Conservation (phyloP, 495 filamentous ascomycete genomes). For the Antarctomyces pellizariae region DNA sequence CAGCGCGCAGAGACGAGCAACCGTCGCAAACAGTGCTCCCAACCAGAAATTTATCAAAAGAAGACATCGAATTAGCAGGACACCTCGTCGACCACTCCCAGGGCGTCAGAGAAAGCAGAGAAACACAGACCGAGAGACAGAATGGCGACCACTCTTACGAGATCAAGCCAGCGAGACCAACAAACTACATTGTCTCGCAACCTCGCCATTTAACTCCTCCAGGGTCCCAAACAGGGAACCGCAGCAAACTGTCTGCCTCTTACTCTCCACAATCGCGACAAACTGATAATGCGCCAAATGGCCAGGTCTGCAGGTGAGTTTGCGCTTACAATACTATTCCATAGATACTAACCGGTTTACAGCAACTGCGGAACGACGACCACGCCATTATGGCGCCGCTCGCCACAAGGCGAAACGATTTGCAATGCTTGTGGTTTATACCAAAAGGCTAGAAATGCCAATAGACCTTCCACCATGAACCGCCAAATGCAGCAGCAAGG, state of each 20-base stretch:
- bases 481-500: too few species aligned
- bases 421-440: slow-evolving; percentile 98
- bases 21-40: slow-evolving; percentile 5
- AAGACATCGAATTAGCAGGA: slow-evolving; percentile 8
- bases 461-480: slow-evolving; percentile 74
- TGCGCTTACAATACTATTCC: neutral
- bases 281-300: slow-evolving; percentile 7
- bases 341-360: slow-evolving; percentile 4
- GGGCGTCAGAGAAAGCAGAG: slow-evolving; percentile 1
- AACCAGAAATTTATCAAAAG: slow-evolving; percentile 8
- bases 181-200: too few species aligned
- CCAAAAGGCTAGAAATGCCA: slow-evolving; percentile 73
- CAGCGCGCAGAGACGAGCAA: slow-evolving; percentile 7
- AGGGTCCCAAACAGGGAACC: too few species aligned
- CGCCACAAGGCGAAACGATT: slow-evolving; percentile 78
- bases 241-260: too few species aligned
- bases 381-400: slow-evolving; percentile 87
- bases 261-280: too few species aligned
- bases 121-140: slow-evolving; percentile 1
- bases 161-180: slow-evolving; percentile 4
- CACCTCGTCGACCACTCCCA: slow-evolving; percentile 7
- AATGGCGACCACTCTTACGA: slow-evolving; percentile 3
- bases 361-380: slow-evolving; percentile 90
- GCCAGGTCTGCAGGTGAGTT: slow-evolving; percentile 31
- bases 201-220: too few species aligned